Conservation (phyloP, 2,329 filamentous ascomycete species). For the Curvularia sp. region DNA sequence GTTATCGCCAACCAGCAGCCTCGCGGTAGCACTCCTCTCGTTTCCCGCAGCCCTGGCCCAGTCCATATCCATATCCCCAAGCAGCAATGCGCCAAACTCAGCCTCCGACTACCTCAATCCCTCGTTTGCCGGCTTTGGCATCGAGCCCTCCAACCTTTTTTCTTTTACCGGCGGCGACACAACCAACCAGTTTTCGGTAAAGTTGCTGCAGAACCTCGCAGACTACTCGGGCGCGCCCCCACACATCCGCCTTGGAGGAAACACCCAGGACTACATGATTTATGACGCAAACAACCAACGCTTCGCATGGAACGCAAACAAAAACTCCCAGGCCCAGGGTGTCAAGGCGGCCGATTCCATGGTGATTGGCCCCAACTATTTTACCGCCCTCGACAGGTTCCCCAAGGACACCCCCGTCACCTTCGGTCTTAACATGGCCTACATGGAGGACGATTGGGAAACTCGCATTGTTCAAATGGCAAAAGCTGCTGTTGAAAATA, state of each 20-base stretch:
- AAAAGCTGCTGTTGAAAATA: constrained; percentile 45
- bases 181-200: constrained; percentile 56
- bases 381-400: constrained; percentile 57
- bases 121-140: constrained; percentile 60
- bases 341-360: constrained; percentile 53
- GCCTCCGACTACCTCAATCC: constrained; percentile 50
- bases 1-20: constrained; percentile 21
- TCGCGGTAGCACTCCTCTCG: constrained; percentile 30
- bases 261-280: constrained; percentile 60
- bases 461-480: constrained; percentile 55
- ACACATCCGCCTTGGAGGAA: constrained; percentile 59
- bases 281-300: constrained; percentile 49
- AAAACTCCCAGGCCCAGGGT: constrained; percentile 51
- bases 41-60: constrained; percentile 33
- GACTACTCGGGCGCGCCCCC: constrained; percentile 58
- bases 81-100: constrained; percentile 35
- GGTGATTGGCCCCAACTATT: constrained; percentile 58
- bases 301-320: constrained; percentile 51
- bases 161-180: constrained; percentile 56
- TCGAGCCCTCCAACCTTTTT: constrained; percentile 61
- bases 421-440: constrained; percentile 60
- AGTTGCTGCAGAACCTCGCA: constrained; percentile 58
- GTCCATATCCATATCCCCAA: constrained; percentile 43
- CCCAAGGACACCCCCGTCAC: constrained; percentile 59
- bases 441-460: constrained; percentile 54